Evolutionary conservation across 225 moss, liverwort and hornwort genomes (phyloP).

Genomic region (Polytrichum commune): DNA sequence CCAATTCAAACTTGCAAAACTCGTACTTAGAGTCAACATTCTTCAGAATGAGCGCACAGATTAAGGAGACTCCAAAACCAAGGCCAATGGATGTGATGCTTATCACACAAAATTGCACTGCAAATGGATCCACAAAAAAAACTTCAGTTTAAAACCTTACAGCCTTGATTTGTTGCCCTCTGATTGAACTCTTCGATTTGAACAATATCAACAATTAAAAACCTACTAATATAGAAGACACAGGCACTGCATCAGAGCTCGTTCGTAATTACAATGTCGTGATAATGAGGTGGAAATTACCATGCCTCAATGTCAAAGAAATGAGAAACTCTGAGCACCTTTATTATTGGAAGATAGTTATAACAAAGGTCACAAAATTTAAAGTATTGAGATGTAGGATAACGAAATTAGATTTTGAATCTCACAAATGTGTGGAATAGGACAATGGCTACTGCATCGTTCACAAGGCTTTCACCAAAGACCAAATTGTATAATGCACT

Average conservation of each 20-base stretch:
- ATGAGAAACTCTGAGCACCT: too few species aligned
- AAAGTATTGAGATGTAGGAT: too few species aligned
- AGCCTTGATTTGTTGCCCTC: neutral
- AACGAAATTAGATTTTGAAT: neutral
- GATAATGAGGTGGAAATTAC: too few species aligned
- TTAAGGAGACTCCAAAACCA: conserved; percentile 49
- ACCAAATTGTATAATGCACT: conserved; percentile 46
- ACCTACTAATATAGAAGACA: too few species aligned
- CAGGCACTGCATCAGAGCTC: too few species aligned
- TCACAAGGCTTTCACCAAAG: conserved; percentile 55
- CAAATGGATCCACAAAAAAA: conserved; percentile 1
- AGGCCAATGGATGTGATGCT: conserved; percentile 45
- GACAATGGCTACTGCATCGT: conserved; percentile 54
- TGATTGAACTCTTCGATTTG: neutral
- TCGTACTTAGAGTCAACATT: conserved; percentile 40
- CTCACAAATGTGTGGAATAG: conserved; percentile 56
- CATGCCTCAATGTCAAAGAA: too few species aligned
- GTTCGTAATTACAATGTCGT: too few species aligned
- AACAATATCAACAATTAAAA: neutral
- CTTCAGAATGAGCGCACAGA: conserved; percentile 49
- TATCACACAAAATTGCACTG: conserved; percentile 50
- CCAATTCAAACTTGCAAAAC: conserved; percentile 54
- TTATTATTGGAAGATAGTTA: too few species aligned
- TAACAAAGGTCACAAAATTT: too few species aligned
- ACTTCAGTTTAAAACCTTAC: conserved; percentile 5